Conservation (phyloP, 108 stramenopile genomes). For the Aurantiochytrium sp. region DNA sequence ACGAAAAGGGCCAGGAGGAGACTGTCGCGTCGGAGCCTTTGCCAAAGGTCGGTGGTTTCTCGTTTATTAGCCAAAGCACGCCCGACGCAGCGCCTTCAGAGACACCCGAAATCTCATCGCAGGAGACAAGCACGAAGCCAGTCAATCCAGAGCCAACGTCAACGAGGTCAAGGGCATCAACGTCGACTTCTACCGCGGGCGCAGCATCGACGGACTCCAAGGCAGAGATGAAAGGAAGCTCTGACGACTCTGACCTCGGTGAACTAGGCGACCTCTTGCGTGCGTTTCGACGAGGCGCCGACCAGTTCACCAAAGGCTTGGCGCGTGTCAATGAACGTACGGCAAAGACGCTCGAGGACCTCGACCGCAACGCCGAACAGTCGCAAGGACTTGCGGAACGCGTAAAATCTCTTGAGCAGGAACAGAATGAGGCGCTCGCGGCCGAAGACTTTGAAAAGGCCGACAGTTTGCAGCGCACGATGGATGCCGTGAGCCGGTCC, state of each 20-base stretch:
- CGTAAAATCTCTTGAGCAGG: not conserved
- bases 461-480: not conserved
- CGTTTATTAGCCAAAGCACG: not conserved
- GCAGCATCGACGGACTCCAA: no score
- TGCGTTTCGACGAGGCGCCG: not conserved
- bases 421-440: not conserved
- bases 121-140: no score
- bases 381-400: not conserved
- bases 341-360: not conserved
- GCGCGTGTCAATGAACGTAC: not conserved
- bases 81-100: no score
- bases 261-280: not conserved
- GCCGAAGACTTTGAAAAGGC: conserved; percentile 14
- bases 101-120: no score
- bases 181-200: not conserved
- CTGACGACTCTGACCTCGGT: not conserved
- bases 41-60: not conserved
- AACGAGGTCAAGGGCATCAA: not conserved
- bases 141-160: no score
- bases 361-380: not conserved
- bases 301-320: not conserved
- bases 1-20: no score
- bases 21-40: no score
- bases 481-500: not conserved
- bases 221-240: not conserved